Evolutionary conservation across 129 eudicot species (phyloP).

Genomic region (Escallonia herrerae): DNA sequence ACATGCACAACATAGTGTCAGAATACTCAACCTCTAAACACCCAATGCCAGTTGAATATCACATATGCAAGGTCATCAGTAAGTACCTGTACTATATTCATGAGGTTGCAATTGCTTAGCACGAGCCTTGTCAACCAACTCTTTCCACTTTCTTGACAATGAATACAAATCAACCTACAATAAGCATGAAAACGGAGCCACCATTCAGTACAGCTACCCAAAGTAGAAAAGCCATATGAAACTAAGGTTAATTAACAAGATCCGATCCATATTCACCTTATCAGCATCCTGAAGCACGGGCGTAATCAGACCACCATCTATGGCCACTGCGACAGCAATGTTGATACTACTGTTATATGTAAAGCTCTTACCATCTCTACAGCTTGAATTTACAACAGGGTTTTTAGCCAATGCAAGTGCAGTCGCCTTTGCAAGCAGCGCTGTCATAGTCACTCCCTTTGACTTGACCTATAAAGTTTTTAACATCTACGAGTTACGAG

Average conservation of each 20-base stretch:
- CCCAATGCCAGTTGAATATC: background rate
- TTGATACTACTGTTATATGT: constrained; percentile 84
- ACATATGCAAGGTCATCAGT: constrained; percentile 3
- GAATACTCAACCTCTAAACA: background rate
- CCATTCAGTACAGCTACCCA: background rate
- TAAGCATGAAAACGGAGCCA: constrained; percentile 3
- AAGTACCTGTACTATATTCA: constrained; percentile 78
- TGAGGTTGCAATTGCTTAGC: constrained; percentile 94
- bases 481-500: background rate
- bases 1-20: no score
- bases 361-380: constrained; percentile 97
- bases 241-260: background rate
- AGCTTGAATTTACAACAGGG: constrained; percentile 91
- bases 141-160: constrained; percentile 95
- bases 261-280: constrained; percentile 41
- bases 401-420: constrained; percentile 91
- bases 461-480: constrained; percentile 52
- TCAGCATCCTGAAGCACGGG: constrained; percentile 98
- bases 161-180: constrained; percentile 79
- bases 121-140: constrained; percentile 94
- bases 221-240: constrained; percentile 1
- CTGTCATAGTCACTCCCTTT: constrained; percentile 97
- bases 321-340: constrained; percentile 95
- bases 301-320: constrained; percentile 92
- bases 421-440: constrained; percentile 86